phyloP scores from a whole-genome alignment of 169 alveolate species.

The Blepharisma undulans region DNA sequence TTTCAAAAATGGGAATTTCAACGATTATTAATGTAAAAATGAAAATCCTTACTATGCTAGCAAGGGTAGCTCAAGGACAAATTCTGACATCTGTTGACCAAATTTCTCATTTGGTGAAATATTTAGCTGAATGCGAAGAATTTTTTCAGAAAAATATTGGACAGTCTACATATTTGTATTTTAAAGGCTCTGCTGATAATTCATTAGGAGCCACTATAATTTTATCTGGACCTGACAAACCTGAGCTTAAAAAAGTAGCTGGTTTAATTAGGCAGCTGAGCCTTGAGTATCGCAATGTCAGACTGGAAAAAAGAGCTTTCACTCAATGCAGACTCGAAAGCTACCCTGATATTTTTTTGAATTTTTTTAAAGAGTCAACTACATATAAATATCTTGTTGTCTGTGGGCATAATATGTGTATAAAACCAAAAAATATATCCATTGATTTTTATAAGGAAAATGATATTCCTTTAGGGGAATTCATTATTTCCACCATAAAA shows the following conservation, averaged over 20 bases:
- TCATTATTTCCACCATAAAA: neutral
- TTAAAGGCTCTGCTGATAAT: neutral
- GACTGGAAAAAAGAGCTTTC: slow-evolving; percentile 9
- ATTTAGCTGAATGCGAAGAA: neutral
- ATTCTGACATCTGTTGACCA: slow-evolving; percentile 6
- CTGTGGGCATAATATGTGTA: neutral
- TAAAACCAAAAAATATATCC: neutral
- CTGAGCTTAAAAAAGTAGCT: neutral
- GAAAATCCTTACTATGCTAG: neutral
- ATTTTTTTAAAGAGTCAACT: neutral
- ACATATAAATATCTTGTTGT: neutral
- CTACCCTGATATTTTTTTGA: neutral
- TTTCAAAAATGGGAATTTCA: neutral
- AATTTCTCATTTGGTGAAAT: neutral
- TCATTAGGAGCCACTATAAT: neutral
- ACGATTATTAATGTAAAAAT: slow-evolving; percentile 7
- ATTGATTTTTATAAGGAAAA: neutral
- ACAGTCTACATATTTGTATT: neutral
- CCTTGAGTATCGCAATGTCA: neutral
- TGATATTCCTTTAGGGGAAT: slow-evolving; percentile 14
- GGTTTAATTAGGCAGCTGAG: neutral
- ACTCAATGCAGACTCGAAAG: neutral
- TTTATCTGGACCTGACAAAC: neutral
- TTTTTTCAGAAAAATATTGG: slow-evolving; percentile 16
- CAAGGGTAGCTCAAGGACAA: slow-evolving; percentile 15